Evolutionary conservation across 805 yeast species (phyloP), one percentile per base, ranked within the genome.

Genomic region (Suhomyces pyralidae): DNA sequence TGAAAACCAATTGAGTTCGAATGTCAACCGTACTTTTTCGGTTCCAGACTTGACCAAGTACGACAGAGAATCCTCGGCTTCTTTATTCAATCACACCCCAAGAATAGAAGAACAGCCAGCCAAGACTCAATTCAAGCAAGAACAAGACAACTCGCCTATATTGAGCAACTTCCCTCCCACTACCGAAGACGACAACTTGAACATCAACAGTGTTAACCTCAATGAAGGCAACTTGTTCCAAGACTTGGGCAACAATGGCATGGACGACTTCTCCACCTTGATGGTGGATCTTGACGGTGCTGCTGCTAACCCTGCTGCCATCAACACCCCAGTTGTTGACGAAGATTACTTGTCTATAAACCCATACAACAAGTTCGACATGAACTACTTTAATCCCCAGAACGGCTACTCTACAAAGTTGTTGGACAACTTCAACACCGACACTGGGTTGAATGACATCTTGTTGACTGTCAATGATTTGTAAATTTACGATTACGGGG

Each of bases 1-100:
- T 25, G 50, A 52, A 17, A n/a, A 26, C 15, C 38, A 47, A 20
- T 17, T 30, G 24, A 25, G 1, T 22, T 30, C 44, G 30, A 38
- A 30, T 17, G 25, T 9, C 47, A 15, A 52, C 9, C 40, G 65
- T 2, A 62, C 63, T 25, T 51, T 56, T 9, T 59, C 63, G 1
- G 61, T 53, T 12, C 65, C 65, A 17, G 60, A 59, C 61, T 49
- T 61, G 50, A 52, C 50, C 40, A 40, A 43, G 38, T 55, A 22
- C 40, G 49, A 40, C 30, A 44, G 43, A 46, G 53, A 40, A 20
- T 19, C 28, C 25, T 51, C 55, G n/a, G 14, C 50, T 34, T 25
- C 58, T 3, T 47, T 56, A n/a, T 56, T 56, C 40, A 51, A 36
- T 12, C 54, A 51, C 30, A 9, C 34, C 15, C 55, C 51, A 45